Base-by-base conservation (phyloP, 139 green algal genomes). In the Diplosphaera chodatii region DNA sequence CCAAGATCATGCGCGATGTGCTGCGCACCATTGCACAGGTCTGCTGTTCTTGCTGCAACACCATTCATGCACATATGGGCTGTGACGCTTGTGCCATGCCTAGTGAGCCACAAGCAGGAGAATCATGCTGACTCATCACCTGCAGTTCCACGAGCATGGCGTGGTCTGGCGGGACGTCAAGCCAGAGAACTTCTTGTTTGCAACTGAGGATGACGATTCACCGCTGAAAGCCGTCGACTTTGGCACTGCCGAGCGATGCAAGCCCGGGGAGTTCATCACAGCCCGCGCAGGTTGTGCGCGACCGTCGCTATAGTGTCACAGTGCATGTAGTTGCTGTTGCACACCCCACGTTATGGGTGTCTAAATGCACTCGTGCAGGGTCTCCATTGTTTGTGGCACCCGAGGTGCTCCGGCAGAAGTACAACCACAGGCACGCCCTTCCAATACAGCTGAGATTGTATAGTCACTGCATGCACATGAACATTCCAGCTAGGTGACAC, bases 171-270 rank as follows among this genome's bases (percentile, higher is more conserved):
- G 80, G 1, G 82, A 87, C 70, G 63, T 87, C 55, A 87, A 87
- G 76, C 79, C 71, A 48, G 76, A 74, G 34, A 84, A 87, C 66
- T 82, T 87, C 41, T 64, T 87, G 64, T 69, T 87, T 4, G 32
- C 80, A n/a, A 68, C 73, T 0, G 40, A 64, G 0, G 68, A 76
- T 29, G 34, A 78, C n/a, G 27, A 41, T 1, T 40, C 80, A 4
- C 82, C 79, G 0, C 25, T 87, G 10, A 87, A 87, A 66, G 79
- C 77, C 32, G 80, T 87, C 59, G 82, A 87, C 76, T 87, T 87
- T 78, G 82, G 82, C 6, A 74, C 86, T 37, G 77, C 79, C 0
- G 64, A 65, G 31, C 73, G 67, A 3, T 82, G 69, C 41, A 73
- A 75, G 37, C 62, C 70, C 34, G 48, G 68, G 23, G n/a, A 79